A percentile compares a stretch with the other conserved stretches of the same genome.
Evolutionary conservation across 1,284 basidiomycete genomes (phyloP).

Genomic region (Rhizoctonia solani): DNA sequence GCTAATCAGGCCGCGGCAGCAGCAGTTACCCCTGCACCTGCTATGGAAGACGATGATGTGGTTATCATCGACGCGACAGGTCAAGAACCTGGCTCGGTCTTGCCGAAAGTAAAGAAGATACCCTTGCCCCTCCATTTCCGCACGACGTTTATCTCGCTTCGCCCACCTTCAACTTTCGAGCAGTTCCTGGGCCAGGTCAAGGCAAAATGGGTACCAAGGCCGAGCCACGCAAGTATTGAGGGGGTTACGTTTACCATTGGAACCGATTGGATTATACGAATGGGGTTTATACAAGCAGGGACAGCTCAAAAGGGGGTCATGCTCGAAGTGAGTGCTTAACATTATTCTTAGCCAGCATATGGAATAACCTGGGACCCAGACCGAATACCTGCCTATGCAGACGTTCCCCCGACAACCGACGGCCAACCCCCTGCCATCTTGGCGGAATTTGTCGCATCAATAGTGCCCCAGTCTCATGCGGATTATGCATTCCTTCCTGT

Average conservation of each 20-base stretch:
- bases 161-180: conserved; percentile 20
- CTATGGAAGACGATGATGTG: conserved; percentile 29
- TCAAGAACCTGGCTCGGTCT: conserved; percentile 22
- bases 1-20: conserved; percentile 1
- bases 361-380: background rate
- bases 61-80: conserved; percentile 29
- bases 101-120: conserved; percentile 12
- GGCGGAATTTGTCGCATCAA: conserved; percentile 22
- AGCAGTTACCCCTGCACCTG: background rate
- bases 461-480: conserved; percentile 26
- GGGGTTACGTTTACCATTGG: conserved; percentile 24
- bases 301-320: conserved; percentile 17
- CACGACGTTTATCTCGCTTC: conserved; percentile 31
- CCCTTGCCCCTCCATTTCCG: conserved; percentile 28
- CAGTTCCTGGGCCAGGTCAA: conserved; percentile 33
- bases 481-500: conserved; percentile 3
- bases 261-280: conserved; percentile 20
- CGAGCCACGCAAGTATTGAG: conserved; percentile 6
- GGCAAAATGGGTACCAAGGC: conserved; percentile 29
- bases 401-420: conserved; percentile 9
- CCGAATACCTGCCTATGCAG: conserved; percentile 21
- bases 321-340: conserved; percentile 4
- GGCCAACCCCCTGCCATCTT: conserved; percentile 30
- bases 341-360: background rate
- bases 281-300: conserved; percentile 10